phyloP scores from a whole-genome alignment of 345 rosid genomes.

The Aethionema arabicum region DNA sequence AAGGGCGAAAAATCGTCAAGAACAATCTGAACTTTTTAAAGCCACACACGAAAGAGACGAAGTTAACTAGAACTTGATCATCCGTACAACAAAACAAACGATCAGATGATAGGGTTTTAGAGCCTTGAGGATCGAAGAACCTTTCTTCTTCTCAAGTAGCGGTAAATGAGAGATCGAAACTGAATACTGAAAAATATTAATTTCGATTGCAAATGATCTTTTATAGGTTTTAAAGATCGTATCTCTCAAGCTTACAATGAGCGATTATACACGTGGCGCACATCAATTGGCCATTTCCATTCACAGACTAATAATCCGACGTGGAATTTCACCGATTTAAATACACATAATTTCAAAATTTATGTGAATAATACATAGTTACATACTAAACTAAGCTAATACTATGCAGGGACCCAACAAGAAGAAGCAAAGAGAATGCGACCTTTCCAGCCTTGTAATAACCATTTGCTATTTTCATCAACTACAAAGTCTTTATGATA shows the following conservation, averaged over 20 bases:
- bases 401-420: conserved; percentile 56
- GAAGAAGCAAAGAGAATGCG: conserved; percentile 55
- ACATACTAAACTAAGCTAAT: conserved; percentile 6
- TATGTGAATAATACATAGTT: no score
- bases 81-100: conserved; percentile 5
- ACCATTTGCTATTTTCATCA: conserved; percentile 60
- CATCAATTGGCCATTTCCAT: not conserved
- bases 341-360: no score
- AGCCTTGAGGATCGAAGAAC: conserved; percentile 12
- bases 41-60: not conserved
- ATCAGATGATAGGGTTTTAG: not conserved
- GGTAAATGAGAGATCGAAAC: conserved; percentile 31
- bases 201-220: conserved; percentile 22
- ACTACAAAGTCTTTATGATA: conserved; percentile 70
- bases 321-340: conserved; percentile 2
- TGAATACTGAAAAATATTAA: not conserved
- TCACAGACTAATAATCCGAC: not conserved
- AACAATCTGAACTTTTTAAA: not conserved
- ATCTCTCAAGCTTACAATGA: not conserved
- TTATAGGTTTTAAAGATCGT: conserved; percentile 31
- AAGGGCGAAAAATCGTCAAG: conserved; percentile 9
- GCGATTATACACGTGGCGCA: conserved; percentile 10
- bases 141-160: conserved; percentile 6
- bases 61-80: conserved; percentile 18
- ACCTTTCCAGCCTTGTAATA: conserved; percentile 88